Base-by-base conservation (phyloP, 192 early-diverging fungal species). In the Ramicandelaber brevisporus region DNA sequence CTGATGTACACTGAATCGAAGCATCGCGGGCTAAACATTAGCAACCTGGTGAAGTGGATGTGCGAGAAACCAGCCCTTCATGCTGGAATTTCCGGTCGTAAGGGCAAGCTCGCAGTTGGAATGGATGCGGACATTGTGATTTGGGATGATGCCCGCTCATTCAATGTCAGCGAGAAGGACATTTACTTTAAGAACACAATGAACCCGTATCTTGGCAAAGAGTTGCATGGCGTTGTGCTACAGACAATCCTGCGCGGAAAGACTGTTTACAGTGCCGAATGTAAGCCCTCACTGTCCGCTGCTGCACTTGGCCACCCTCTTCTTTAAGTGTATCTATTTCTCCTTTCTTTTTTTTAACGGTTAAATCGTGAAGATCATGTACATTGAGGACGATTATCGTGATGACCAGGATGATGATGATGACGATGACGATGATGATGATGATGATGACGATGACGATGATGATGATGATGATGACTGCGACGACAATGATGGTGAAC, bases 131-230 rank as follows among this genome's bases (percentile, higher is more conserved):
- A 81, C 55, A 61, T 81, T 45, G 70, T 75, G 25, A 57, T 81
- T 33, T 81, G 73, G 73, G 53, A 46, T 20, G 73, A 73, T 1
- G 70, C 77, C 16, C 59, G 62, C 36, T 41, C 52, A 1, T 71
- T 61, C 50, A 42, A 29, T 9, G 48, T 73, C 26, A 60, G 52
- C 6, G 51, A 47, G 8, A 59, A 68, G 33, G 59, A 64, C 38
- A 65, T 81, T 16, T 68, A 75, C 35, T 81, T 81, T 50, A 71
- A 72, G 41, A 73, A 81, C 44, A 81, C 77, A 53, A 50, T 75
- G 7, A 72, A 71, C 2, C 77, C 77, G 3, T 81, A 81, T 45
- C 45, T 60, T 36, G 72, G 68, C 14, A 53, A 53, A 25, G 32
- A 33, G 2, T 50, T 73, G 29, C 38, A 63, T 16, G 77, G 77